Base-by-base conservation (phyloP, 495 filamentous ascomycete species). In the Aspergillus indologenus region DNA sequence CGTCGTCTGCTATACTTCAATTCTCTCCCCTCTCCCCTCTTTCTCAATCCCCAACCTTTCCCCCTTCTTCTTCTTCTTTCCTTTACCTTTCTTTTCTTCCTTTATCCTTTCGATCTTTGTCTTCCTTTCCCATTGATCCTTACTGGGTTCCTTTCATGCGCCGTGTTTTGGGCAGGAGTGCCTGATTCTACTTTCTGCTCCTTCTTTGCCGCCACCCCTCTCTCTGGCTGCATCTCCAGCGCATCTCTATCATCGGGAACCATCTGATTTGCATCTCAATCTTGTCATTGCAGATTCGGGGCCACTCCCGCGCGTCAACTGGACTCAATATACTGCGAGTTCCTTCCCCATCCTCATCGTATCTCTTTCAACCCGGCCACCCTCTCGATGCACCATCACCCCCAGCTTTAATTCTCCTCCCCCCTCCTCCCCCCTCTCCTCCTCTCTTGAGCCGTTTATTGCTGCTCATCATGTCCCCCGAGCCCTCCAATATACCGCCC, bases 401-500 rank as follows among this genome's bases (percentile, higher is more conserved):
- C 62, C 45, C 60, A 29, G 34, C 42, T 53, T 29, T 40, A 40
- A 40, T 23, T 44, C 58, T 55, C 52, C 68, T 72, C 78, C 77
- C 77, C 70, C 75, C 74, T 71, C 70, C 70, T 51, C 46, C 50
- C 59, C 45, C 14, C 20, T 23, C 59, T 47, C 14, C 20, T 19
- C n/a, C 55, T 21, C n/a, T 24, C 43, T 51, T 11, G 12, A 40
- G 5, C 12, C 12, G 34, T 40, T 11, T 40, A 40, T 40, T 40
- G 5, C 12, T 40, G 6, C 12, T 34, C 64, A 69, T 57, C 56
- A 69, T 69, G 62, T 68, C 65, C 59, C 51, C 65, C 42, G 65
- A 65, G 59, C 59, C 60, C 46, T 54, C 65, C 60, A 58, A 59
- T 23, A 58, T 54, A 57, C 50, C 60, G 62, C 60, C 62, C 63